Evolutionary conservation across 352 stramenopile genomes (phyloP), one percentile per base, ranked within the genome.

Genomic region (Pythium rishiriense): DNA sequence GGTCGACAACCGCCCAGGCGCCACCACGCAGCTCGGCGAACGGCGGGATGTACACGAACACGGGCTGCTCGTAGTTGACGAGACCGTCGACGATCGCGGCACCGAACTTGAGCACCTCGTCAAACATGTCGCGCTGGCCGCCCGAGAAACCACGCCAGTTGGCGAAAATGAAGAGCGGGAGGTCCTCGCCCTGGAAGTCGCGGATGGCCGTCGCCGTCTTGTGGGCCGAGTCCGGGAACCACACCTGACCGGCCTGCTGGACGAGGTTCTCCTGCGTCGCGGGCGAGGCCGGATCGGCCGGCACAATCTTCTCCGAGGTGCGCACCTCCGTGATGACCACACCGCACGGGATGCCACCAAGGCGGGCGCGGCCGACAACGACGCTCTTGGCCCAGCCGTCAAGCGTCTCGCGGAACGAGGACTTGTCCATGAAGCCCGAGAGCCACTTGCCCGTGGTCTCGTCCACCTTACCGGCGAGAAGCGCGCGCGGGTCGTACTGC

Each of bases 141-240:
- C 98, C 98, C 29, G 95, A 99, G 81, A 99, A 99, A 48, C 98
- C 98, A 72, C 98, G 90, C 98, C 98, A 99, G 86, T 99, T 99
- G 42, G 98, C 97, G 61, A 99, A 98, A 58, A 99, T 98, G 64
- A 99, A 99, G 21, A 99, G 79, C 60, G 98, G 98, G 46, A 99
- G 81, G 68, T 99, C 97, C 74, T 99, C 98, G 25, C 94, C 95
- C 68, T 98, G 88, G 78, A 99, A 99, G 86, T 99, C 98, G 63
- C 94, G 93, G 79, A 99, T 99, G 28, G 98, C 98, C 65, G 98
- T 98, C 25, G 98, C 97, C 33, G 98, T 99, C 87, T 99, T 99
- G 91, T 99, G 98, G 21, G 97, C 97, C 69, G 96, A 99, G 81
- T 99, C 98, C 0, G 98, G 98, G 87, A 99, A 99, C 98, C 98